Base-by-base conservation (phyloP, 306 rosid species). In the Argentina anserina region DNA sequence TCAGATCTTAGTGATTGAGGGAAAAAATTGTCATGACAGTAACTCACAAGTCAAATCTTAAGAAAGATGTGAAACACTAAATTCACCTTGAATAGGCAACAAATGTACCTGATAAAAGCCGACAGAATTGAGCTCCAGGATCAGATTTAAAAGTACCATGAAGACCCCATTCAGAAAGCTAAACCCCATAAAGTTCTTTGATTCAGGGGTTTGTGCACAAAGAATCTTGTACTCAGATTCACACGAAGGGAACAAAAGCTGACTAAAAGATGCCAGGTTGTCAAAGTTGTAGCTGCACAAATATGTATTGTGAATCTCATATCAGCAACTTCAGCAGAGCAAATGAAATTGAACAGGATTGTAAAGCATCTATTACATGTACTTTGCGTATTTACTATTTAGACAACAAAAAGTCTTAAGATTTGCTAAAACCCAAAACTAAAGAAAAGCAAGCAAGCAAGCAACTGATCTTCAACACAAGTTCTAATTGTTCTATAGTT, bases 261-360 rank as follows among this genome's bases (percentile, higher is more conserved):
- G 80, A 94, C 98, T 56, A 94, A 96, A 73, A 94, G 92, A 86
- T 94, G 98, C 98, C 98, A 94, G 84, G 96, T 94, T 70, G 98
- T 94, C 96, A 94, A 86, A 67, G 98, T 91, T 67, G 97, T 94
- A 77, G 98, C 97, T 94, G 92, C 88, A 85, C 66, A 61, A 50
- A 60, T 20, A 67, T 39, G 39, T 12, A 43, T 11, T 6, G 36
- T 42, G 6, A 76, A 33, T 67, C 23, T 28, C 20, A 50, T 43
- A 26, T 42, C 25, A 33, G 25, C 66, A 61, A 74, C 40, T 67
- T 42, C 34, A 25, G 18, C 20, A 18, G n/a, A 4, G 43, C 21
- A 29, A 77, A 33, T 49, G 9, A 73, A 52, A 13, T 10, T 7
- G 58, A 73, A 40, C 23, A 18, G 3, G 29, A n/a, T n/a, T n/a